Evolutionary conservation across 2,329 filamentous ascomycete genomes (phyloP).

Genomic region (Hortaea werneckii): DNA sequence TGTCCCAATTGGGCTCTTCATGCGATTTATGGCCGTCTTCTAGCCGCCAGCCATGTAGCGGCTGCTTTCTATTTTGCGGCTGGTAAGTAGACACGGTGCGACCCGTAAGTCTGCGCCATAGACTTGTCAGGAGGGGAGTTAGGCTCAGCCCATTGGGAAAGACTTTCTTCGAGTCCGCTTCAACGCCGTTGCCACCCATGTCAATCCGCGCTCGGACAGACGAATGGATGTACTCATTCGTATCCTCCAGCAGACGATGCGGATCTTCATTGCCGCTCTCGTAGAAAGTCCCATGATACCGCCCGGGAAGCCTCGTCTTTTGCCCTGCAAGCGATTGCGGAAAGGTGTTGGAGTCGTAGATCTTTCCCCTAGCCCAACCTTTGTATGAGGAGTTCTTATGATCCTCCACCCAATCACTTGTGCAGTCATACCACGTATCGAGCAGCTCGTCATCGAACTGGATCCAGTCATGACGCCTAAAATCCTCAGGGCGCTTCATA

Average conservation of each 20-base stretch:
- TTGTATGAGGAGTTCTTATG: conserved; percentile 10
- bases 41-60: conserved; percentile 23
- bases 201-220: conserved; percentile 26
- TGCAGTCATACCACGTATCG: conserved; percentile 18
- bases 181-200: conserved; percentile 20
- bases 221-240: conserved; percentile 26
- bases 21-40: conserved; percentile 19
- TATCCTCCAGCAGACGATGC: conserved; percentile 17
- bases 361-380: conserved; percentile 24
- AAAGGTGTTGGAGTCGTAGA: conserved; percentile 26
- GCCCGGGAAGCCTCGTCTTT: conserved; percentile 19
- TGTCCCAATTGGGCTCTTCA: conserved; percentile 11
- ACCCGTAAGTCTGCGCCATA: conserved; percentile 8
- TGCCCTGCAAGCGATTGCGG: conserved; percentile 22
- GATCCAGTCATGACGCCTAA: conserved; percentile 23
- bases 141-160: conserved; percentile 12
- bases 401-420: conserved; percentile 14
- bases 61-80: conserved; percentile 17
- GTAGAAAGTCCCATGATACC: conserved; percentile 22
- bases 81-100: conserved; percentile 8
- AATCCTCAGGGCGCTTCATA: conserved; percentile 12
- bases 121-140: conserved; percentile 11
- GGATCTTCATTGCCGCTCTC: conserved; percentile 15
- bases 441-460: conserved; percentile 26
- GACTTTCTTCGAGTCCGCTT: conserved; percentile 14